Base-by-base conservation (phyloP, 2,329 filamentous ascomycete species). In the Herpotrichia juniperi region DNA sequence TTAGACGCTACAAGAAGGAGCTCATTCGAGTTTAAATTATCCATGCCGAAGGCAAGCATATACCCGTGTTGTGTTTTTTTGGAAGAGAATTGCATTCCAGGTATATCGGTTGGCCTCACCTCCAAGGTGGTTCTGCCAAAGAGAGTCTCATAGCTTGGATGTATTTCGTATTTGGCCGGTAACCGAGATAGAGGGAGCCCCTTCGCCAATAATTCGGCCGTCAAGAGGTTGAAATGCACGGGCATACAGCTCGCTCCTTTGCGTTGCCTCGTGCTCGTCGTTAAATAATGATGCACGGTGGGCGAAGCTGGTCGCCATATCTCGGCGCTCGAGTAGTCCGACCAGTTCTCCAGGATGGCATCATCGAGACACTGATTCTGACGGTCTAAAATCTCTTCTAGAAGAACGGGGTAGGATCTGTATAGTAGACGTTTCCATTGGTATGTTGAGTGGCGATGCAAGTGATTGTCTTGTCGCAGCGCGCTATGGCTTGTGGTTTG, bases 201-300 rank as follows among this genome's bases (percentile, higher is more conserved):
- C 50, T 85, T 74, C 1, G 86, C 75, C 0, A 85, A 71, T 0
- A 87, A 66, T 22, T 79, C 71, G 0, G 79, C 83, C 0, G 74
- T 79, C 2, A 87, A 56, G 0, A 84, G 43, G 53, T 83, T 83
- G 56, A 79, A 79, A 24, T 80, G 76, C n/a, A n/a, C n/a, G n/a
- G 35, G 12, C 5, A 40, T 17, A 44, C 28, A 10, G 26, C 25
- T 35, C 9, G 25, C 28, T 31, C 1, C 34, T 39, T 7, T n/a
- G n/a, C n/a, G 17, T 17, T 44, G 1, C 11, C 0, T 54, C 57
- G 0, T 58, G 62, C 3, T 10, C 51, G 1, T 58, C 70, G 8
- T 54, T 46, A 1, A 75, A 19, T 75, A 75, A 78, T 28, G 16
- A 72, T 14, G 14, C 58, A 39, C 2, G 34, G 42, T 1, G 19